Conservation (phyloP, 148 eudicot species). For the Arbutus unedo region DNA sequence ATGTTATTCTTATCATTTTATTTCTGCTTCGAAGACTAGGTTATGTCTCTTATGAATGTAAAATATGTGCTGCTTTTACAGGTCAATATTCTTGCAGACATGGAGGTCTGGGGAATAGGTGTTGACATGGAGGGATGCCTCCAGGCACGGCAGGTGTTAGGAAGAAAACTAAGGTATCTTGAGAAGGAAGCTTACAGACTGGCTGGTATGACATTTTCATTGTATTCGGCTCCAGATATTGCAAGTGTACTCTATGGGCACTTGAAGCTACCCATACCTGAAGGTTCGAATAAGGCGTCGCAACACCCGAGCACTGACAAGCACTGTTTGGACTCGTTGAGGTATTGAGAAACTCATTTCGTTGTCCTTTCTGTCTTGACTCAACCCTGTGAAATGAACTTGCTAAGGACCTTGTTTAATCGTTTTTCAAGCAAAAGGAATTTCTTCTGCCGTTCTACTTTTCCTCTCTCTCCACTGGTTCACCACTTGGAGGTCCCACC, state of each 20-base stretch:
- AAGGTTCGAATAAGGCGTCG: slow-evolving; percentile 64
- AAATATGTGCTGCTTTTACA: slow-evolving; percentile 24
- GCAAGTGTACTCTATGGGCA: slow-evolving; percentile 83
- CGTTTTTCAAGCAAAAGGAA: too few relatives aligned
- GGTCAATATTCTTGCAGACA: slow-evolving; percentile 90
- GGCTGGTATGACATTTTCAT: slow-evolving; percentile 89
- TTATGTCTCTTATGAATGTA: background rate
- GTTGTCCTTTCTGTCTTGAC: slow-evolving; percentile 8
- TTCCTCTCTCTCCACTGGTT: too few relatives aligned
- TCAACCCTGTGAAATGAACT: slow-evolving; percentile 10
- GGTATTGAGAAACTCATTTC: slow-evolving; percentile 37
- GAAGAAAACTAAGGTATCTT: slow-evolving; percentile 74
- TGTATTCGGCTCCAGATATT: slow-evolving; percentile 85
- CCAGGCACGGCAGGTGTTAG: slow-evolving; percentile 63
- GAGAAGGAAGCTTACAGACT: slow-evolving; percentile 85
- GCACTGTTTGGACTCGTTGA: slow-evolving; percentile 79
- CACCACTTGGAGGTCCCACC: too few relatives aligned
- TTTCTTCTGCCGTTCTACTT: too few relatives aligned
- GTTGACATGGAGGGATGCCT: slow-evolving; percentile 98
- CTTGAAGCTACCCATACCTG: slow-evolving; percentile 89
- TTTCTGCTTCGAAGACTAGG: background rate
- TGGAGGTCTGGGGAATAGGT: slow-evolving; percentile 93
- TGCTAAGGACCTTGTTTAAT: background rate
- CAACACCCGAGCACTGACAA: slow-evolving; percentile 93
- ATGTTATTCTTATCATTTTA: background rate